A percentile compares a stretch with the other conserved stretches of the same genome.
phyloP scores from a whole-genome alignment of 2,329 filamentous ascomycete species.

The Pseudocercospora vitis region DNA sequence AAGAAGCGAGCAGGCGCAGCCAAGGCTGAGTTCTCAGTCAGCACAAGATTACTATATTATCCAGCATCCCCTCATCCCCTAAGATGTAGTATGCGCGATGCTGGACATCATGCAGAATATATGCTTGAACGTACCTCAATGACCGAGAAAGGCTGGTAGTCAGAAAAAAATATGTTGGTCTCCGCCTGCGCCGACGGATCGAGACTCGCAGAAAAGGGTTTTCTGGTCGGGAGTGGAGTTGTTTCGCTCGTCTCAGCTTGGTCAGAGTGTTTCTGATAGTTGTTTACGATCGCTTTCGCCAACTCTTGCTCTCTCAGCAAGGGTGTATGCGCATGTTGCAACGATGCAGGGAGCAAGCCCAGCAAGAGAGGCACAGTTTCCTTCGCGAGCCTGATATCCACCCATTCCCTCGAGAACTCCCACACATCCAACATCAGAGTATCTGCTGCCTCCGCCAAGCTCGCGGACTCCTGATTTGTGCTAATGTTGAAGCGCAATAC shows the following conservation, averaged over 20 bases:
- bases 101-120: no score
- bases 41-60: neutral
- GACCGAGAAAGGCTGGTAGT: slow-evolving; percentile 86
- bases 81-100: no score
- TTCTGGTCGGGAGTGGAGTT: slow-evolving; percentile 14
- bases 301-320: slow-evolving; percentile 72
- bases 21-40: slow-evolving; percentile 56
- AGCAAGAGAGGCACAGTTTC: slow-evolving; percentile 77
- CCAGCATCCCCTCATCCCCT: neutral
- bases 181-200: slow-evolving; percentile 25
- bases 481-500: slow-evolving; percentile 85
- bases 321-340: slow-evolving; percentile 69
- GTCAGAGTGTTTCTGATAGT: slow-evolving; percentile 52
- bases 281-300: slow-evolving; percentile 71
- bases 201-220: slow-evolving; percentile 31
- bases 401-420: slow-evolving; percentile 77
- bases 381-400: slow-evolving; percentile 78
- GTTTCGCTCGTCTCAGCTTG: slow-evolving; percentile 14
- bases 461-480: slow-evolving; percentile 65
- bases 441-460: slow-evolving; percentile 70
- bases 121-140: slow-evolving; percentile 49
- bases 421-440: slow-evolving; percentile 85
- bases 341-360: slow-evolving; percentile 70
- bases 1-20: slow-evolving; percentile 85
- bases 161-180: slow-evolving; percentile 77